phyloP scores from a whole-genome alignment of 306 rosid species.

The Lupinus albus region DNA sequence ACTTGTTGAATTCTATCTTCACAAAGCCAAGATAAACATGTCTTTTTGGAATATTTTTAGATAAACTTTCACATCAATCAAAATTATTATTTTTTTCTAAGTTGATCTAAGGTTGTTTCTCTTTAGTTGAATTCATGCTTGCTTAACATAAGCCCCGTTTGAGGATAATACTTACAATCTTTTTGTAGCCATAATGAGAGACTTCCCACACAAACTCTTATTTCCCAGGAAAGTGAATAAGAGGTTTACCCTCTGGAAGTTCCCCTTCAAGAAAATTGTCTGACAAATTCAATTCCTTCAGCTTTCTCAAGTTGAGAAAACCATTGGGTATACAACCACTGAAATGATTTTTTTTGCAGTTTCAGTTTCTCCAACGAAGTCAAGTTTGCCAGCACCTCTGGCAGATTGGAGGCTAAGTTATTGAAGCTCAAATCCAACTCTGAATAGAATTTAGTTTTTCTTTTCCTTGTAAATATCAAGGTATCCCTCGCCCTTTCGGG shows the following conservation, averaged over 20 bases:
- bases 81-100: no score
- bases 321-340: slow-evolving; percentile 59
- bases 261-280: slow-evolving; percentile 71
- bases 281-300: slow-evolving; percentile 62
- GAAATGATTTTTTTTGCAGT: slow-evolving; percentile 65
- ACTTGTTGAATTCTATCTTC: slow-evolving; percentile 22
- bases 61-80: no score
- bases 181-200: no score
- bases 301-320: slow-evolving; percentile 54
- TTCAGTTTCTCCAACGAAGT: slow-evolving; percentile 56
- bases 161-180: no score
- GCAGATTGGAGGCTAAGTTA: slow-evolving; percentile 52
- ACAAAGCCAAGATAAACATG: not conserved
- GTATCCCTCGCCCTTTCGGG: no score
- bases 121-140: no score
- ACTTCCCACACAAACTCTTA: slow-evolving; percentile 73
- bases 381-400: slow-evolving; percentile 52
- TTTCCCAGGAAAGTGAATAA: slow-evolving; percentile 65
- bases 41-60: not conserved
- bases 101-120: no score
- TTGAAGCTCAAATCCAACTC: slow-evolving; percentile 69
- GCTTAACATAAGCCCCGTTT: no score
- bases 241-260: slow-evolving; percentile 65
- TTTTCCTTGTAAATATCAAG: no score
- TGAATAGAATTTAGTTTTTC: slow-evolving; percentile 46